phyloP scores from a whole-genome alignment of 2,329 filamentous ascomycete genomes.

The Aspergillus jensenii region DNA sequence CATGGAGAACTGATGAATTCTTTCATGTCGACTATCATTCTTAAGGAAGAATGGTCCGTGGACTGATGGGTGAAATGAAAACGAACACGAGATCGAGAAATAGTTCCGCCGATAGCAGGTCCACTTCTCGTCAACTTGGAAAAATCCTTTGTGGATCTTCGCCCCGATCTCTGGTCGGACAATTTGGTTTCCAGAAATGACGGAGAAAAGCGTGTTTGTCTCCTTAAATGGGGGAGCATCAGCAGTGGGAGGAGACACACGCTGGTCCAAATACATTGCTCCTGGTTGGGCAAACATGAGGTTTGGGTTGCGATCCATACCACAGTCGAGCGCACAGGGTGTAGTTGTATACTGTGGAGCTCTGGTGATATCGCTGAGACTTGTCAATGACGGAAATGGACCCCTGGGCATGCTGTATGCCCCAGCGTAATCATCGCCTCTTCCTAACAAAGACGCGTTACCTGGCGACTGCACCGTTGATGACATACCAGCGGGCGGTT shows the following conservation, averaged over 20 bases:
- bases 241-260: constrained; percentile 27
- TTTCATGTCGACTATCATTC: constrained; percentile 48
- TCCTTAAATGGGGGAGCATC: constrained; percentile 47
- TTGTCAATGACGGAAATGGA: constrained; percentile 30
- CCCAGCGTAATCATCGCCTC: constrained; percentile 39
- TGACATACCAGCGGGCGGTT: constrained; percentile 49
- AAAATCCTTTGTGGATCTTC: constrained; percentile 87
- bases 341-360: constrained; percentile 34
- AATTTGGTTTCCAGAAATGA: constrained; percentile 39
- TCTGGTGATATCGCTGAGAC: constrained; percentile 34
- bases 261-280: constrained; percentile 27
- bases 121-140: constrained; percentile 77
- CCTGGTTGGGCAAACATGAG: constrained; percentile 29
- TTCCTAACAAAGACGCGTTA: constrained; percentile 33
- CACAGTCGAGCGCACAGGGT: constrained; percentile 32
- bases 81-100: constrained; percentile 81
- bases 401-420: constrained; percentile 35
- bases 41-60: constrained; percentile 59
- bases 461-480: constrained; percentile 33
- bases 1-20: constrained; percentile 75
- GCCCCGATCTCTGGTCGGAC: constrained; percentile 74
- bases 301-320: constrained; percentile 30
- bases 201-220: constrained; percentile 35
- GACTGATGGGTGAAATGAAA: constrained; percentile 65
- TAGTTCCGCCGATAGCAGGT: constrained; percentile 93